Evolutionary conservation across 2,329 filamentous ascomycete species (phyloP).

Genomic region (Cercospora zeae-maydis): DNA sequence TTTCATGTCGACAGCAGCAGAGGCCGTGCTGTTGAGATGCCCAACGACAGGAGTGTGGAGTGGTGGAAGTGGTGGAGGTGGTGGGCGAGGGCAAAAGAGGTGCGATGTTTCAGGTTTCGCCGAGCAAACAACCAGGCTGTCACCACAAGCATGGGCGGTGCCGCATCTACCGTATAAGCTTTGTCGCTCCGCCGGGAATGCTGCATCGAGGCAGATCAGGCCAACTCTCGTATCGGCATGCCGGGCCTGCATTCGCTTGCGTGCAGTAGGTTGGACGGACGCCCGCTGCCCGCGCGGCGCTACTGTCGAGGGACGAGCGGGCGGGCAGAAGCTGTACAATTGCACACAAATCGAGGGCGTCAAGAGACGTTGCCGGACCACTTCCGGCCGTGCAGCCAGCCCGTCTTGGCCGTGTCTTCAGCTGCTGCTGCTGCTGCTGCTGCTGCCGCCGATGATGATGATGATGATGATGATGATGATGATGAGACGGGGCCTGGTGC

Average conservation of each 20-base stretch:
- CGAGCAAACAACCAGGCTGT: neutral
- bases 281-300: neutral
- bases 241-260: neutral
- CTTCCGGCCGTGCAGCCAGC: too few relatives aligned
- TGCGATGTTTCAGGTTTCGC: neutral
- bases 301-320: neutral
- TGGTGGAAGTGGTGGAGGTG: too few relatives aligned
- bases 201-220: neutral
- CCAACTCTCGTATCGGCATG: neutral
- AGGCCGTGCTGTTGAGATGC: neutral
- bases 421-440: neutral
- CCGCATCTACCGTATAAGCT: neutral
- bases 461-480: too few relatives aligned
- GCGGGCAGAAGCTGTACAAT: too few relatives aligned
- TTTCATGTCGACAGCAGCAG: neutral
- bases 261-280: neutral
- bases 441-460: too few relatives aligned
- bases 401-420: neutral
- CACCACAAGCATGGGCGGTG: neutral
- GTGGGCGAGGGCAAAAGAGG: too few relatives aligned
- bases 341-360: too few relatives aligned
- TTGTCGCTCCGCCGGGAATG: neutral
- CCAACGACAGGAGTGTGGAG: neutral
- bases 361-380: too few relatives aligned
- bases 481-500: too few relatives aligned